Percentiles rank a stretch among this genome's conserved stretches.
Conservation (phyloP, 495 filamentous ascomycete species). For the Podospora comata region DNA sequence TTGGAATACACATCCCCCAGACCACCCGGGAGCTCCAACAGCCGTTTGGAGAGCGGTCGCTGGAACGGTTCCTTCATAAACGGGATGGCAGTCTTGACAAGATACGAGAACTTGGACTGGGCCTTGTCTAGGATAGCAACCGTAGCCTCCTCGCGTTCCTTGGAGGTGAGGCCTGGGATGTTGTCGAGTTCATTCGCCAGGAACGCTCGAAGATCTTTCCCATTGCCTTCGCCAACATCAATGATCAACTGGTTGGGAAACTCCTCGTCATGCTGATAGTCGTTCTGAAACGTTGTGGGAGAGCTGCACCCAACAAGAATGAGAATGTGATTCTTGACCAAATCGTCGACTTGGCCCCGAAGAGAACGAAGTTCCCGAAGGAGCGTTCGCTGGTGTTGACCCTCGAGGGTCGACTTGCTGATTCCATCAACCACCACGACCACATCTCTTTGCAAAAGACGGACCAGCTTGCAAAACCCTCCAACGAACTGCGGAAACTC, state of each 20-base stretch:
- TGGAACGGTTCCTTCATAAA: constrained; percentile 29
- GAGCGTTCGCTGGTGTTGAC: constrained; percentile 22
- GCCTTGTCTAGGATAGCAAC: constrained; percentile 22
- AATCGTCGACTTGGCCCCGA: background rate
- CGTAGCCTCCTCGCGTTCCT: constrained; percentile 24
- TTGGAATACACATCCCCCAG: constrained; percentile 21
- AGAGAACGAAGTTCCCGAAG: constrained; percentile 15
- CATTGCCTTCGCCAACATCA: constrained; percentile 16
- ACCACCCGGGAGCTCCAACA: constrained; percentile 23
- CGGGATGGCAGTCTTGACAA: constrained; percentile 22
- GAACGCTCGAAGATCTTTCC: constrained; percentile 16
- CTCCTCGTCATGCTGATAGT: constrained; percentile 1
- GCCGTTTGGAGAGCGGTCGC: constrained; percentile 23
- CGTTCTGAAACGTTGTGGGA: constrained; percentile 13
- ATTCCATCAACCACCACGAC: constrained; percentile 27
- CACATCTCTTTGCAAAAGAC: constrained; percentile 17
- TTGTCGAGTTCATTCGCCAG: constrained; percentile 16
- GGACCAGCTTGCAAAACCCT: constrained; percentile 16
- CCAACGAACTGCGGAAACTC: constrained; percentile 23
- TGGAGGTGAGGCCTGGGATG: constrained; percentile 18
- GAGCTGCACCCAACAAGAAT: constrained; percentile 20
- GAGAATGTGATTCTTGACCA: constrained; percentile 10
- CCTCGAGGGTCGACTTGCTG: constrained; percentile 16
- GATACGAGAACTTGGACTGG: constrained; percentile 23
- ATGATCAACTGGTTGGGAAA: constrained; percentile 4